phyloP scores from a whole-genome alignment of 2,329 filamentous ascomycete genomes.

The Intubia oerlemansii region DNA sequence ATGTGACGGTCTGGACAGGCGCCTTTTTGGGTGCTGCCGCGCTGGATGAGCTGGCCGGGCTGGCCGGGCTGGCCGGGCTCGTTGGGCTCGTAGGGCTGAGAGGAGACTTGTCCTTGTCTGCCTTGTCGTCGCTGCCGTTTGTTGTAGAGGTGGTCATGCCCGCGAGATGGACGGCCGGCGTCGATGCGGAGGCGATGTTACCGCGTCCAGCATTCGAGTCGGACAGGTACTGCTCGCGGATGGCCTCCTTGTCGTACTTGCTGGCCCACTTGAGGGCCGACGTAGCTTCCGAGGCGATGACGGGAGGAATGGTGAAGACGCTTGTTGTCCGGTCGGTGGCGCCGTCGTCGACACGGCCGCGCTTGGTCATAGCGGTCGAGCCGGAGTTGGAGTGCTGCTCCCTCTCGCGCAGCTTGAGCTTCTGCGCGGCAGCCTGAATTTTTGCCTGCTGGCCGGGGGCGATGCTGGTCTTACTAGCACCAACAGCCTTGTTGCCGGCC shows the following conservation, averaged over 20 bases:
- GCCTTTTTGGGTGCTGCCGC: no score
- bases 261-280: slow-evolving; percentile 94
- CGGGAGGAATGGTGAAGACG: slow-evolving; percentile 68
- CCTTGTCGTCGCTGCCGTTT: no score
- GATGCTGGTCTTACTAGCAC: slow-evolving; percentile 59
- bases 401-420: slow-evolving; percentile 53
- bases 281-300: slow-evolving; percentile 68
- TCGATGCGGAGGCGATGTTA: slow-evolving; percentile 2
- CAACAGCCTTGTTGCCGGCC: slow-evolving; percentile 18
- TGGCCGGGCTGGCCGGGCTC: no score
- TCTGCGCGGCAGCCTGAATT: slow-evolving; percentile 77
- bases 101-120: no score
- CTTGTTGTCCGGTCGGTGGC: slow-evolving; percentile 63
- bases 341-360: slow-evolving; percentile 27
- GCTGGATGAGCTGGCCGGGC: no score
- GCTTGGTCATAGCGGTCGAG: slow-evolving; percentile 17
- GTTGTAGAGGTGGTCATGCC: no score
- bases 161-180: slow-evolving; percentile 4
- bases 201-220: slow-evolving; percentile 54
- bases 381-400: slow-evolving; percentile 26
- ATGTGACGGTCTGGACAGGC: no score
- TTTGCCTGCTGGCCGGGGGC: slow-evolving; percentile 80
- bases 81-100: no score
- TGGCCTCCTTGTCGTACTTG: slow-evolving; percentile 78
- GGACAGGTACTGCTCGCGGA: slow-evolving; percentile 68